Evolutionary conservation across 768 basidiomycete species (phyloP), one percentile per base, ranked within the genome.

Genomic region (Kwoniella shandongensis): DNA sequence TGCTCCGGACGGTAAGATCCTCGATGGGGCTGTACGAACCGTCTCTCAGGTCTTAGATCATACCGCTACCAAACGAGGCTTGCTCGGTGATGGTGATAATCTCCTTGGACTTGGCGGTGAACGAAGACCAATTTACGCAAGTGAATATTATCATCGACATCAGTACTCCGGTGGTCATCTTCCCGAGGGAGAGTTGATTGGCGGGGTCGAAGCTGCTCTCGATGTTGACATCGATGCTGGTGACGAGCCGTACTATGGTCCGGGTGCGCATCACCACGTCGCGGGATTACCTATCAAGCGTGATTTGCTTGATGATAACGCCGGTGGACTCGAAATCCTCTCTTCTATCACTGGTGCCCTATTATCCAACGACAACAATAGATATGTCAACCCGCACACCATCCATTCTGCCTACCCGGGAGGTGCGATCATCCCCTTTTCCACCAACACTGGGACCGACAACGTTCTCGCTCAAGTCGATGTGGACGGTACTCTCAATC

Each of bases 211-310:
- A 20, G 57, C 51, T 46, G 26, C 13, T 10, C 13, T 46, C 26
- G 44, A 59, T 23, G 35, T 59, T 15, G 51, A 59, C 25, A 44
- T 53, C 18, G 57, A 58, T 46, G 44, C 48, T 18, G 56, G 41
- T 5, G 54, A 58, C 20, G 49, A 58, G 18, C 56, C 56, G 10
- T 58, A 58, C 41, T 58, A 58, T 18, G 54, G 54, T n/a, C n/a
- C 36, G 4, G 15, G 38, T 25, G 8, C 27, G 30, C 40, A 29
- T 25, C 45, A 48, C 12, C 36, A 48, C 23, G 25, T 40, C 20
- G 30, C 20, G 25, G 44, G 39, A 2, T 26, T 51, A 17, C 29
- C 29, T n/a, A 20, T 51, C 22, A 58, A 58, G 18, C 27, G 56
- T 41, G 56, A 58, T 51, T 42, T 57, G n/a, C 23, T 57, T 12